Evolutionary conservation across 768 basidiomycete species (phyloP).

Genomic region (Lactarius hatsudake): DNA sequence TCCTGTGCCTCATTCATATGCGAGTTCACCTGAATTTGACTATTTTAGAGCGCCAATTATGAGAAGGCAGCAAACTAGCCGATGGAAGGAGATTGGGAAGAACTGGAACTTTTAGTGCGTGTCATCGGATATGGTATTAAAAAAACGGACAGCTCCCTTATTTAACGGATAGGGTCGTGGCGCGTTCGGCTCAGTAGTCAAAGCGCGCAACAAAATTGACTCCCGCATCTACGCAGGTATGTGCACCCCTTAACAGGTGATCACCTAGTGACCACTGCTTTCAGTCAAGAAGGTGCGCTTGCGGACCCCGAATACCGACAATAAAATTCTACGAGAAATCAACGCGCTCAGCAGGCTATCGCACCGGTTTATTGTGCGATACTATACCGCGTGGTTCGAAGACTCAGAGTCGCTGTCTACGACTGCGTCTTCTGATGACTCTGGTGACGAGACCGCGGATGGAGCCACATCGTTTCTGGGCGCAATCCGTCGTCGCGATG

Average conservation of each 20-base stretch:
- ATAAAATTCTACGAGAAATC: slow-evolving; percentile 88
- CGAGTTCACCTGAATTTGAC: slow-evolving; percentile 62
- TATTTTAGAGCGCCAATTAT: slow-evolving; percentile 49
- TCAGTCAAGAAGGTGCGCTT: slow-evolving; percentile 88
- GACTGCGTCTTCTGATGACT: slow-evolving; percentile 47
- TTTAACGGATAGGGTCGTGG: slow-evolving; percentile 65
- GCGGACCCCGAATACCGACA: slow-evolving; percentile 72
- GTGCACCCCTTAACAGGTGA: slow-evolving; percentile 24
- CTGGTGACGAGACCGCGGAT: slow-evolving; percentile 38
- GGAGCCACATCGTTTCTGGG: slow-evolving; percentile 58
- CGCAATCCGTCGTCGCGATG: slow-evolving; percentile 34
- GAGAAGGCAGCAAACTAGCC: slow-evolving; percentile 53
- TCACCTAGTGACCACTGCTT: background rate
- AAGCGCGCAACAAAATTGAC: slow-evolving; percentile 88
- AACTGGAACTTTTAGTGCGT: slow-evolving; percentile 74
- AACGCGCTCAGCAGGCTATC: slow-evolving; percentile 83
- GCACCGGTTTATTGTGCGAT: slow-evolving; percentile 89
- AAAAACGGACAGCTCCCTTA: background rate
- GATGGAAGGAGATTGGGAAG: slow-evolving; percentile 97
- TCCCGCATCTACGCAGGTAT: slow-evolving; percentile 76
- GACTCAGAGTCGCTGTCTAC: slow-evolving; percentile 51
- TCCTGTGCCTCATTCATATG: slow-evolving; percentile 45
- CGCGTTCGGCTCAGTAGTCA: slow-evolving; percentile 92
- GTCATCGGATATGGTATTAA: slow-evolving; percentile 13
- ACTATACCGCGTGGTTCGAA: slow-evolving; percentile 91